A percentile compares a stretch with the other conserved stretches of the same genome.
phyloP scores from a whole-genome alignment of 2,329 filamentous ascomycete genomes.

The Amauroascus niger region DNA sequence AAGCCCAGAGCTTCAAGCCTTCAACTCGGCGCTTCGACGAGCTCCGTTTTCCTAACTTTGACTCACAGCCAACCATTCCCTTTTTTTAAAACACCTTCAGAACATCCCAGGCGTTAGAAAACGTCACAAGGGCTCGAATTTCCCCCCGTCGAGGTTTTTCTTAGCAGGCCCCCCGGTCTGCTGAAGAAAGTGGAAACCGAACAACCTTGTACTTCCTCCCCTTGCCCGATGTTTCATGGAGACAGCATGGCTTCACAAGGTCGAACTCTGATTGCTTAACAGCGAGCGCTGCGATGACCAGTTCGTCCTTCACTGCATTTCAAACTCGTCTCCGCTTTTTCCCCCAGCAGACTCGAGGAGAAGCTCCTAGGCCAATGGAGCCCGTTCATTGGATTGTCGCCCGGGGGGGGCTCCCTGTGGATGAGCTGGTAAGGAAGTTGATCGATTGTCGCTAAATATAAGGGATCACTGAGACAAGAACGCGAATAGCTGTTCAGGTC shows the following conservation, averaged over 20 bases:
- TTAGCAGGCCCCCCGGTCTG: background rate
- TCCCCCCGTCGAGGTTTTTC: background rate
- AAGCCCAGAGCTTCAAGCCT: background rate
- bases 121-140: background rate
- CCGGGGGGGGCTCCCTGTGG: background rate
- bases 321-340: background rate
- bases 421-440: background rate
- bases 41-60: background rate
- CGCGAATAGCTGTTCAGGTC: background rate
- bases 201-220: background rate
- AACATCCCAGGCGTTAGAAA: background rate
- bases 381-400: background rate
- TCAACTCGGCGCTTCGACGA: slow-evolving; percentile 3
- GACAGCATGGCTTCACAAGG: background rate
- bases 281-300: background rate
- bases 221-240: slow-evolving; percentile 4
- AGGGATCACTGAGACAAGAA: background rate
- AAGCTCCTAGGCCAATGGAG: background rate
- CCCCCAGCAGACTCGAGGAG: background rate
- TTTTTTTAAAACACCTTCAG: background rate
- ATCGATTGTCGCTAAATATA: background rate
- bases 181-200: background rate
- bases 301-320: background rate
- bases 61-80: slow-evolving; percentile 4
- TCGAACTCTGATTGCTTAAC: background rate